These are phyloP conservation scores for Myxozyma melibiosi DNA, from an alignment of 805 yeast species.

Conservation along the genomic window DNA sequence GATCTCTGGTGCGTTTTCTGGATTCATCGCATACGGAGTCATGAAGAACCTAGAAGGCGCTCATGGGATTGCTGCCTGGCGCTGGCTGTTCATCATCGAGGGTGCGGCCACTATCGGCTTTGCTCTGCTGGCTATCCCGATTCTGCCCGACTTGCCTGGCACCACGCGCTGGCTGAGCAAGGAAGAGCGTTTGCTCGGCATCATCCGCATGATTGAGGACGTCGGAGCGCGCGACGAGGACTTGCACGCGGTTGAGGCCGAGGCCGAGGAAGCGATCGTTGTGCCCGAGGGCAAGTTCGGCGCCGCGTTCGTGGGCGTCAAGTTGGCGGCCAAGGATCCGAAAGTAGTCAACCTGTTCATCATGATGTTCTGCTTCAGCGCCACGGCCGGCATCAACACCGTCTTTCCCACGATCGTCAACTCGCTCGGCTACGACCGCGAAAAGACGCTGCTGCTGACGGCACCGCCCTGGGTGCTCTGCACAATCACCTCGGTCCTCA, in stretches of 20 bases:
- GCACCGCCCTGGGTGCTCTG: constrained; percentile 33
- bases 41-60: constrained; percentile 48
- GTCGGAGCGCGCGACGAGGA: neutral
- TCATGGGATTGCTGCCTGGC: constrained; percentile 53
- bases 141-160: constrained; percentile 57
- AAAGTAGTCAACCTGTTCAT: constrained; percentile 33
- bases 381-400: constrained; percentile 60
- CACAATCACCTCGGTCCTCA: constrained; percentile 25
- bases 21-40: constrained; percentile 58
- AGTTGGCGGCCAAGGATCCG: constrained; percentile 33
- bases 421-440: constrained; percentile 54
- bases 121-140: constrained; percentile 50
- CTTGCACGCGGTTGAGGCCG: neutral
- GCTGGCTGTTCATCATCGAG: constrained; percentile 60
- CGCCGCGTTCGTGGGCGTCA: constrained; percentile 12
- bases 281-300: neutral
- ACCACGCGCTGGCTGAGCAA: constrained; percentile 51
- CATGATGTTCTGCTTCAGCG: constrained; percentile 48
- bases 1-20: constrained; percentile 56
- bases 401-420: constrained; percentile 56
- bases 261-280: neutral
- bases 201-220: constrained; percentile 45
- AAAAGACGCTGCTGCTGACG: constrained; percentile 53
- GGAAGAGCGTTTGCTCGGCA: constrained; percentile 50
- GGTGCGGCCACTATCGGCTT: constrained; percentile 55